Conservation (phyloP, 2,329 filamentous ascomycete species). For the Diplocarpon rosae region DNA sequence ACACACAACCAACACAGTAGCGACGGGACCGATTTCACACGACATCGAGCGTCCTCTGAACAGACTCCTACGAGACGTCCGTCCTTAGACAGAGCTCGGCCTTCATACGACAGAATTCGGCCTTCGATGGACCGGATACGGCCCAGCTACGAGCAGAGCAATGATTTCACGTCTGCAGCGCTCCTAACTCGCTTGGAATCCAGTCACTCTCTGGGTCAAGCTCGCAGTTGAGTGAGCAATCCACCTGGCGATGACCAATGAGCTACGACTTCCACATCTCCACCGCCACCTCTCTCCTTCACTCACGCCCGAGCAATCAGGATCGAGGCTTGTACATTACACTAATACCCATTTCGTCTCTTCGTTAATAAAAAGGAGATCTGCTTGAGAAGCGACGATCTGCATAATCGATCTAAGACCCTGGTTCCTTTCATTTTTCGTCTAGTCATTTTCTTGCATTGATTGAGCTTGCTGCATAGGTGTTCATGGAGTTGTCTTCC, state of each 20-base stretch:
- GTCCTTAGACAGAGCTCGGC: conserved; percentile 51
- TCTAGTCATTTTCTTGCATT: conserved; percentile 7
- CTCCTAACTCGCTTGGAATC: conserved; percentile 78
- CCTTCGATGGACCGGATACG: conserved; percentile 79
- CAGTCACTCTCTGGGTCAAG: conserved; percentile 33
- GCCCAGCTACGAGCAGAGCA: conserved; percentile 75
- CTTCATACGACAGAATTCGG: conserved; percentile 80
- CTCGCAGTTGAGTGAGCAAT: conserved; percentile 18
- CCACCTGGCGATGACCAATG: conserved; percentile 13
- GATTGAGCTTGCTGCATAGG: conserved; percentile 16
- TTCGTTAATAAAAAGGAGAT: conserved; percentile 28
- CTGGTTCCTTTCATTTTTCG: conserved; percentile 16
- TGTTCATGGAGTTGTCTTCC: conserved; percentile 19
- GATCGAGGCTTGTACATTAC: conserved; percentile 23
- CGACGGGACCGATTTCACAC: conserved; percentile 84
- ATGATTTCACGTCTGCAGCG: conserved; percentile 84
- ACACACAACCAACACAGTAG: conserved; percentile 80
- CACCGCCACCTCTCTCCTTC: conserved; percentile 2
- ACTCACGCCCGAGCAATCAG: conserved; percentile 1
- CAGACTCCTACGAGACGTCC: conserved; percentile 27
- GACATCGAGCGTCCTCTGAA: conserved; percentile 51
- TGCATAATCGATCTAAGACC: conserved; percentile 40
- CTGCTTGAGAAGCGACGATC: conserved; percentile 33
- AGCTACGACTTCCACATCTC: conserved; percentile 6
- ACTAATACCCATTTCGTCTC: conserved; percentile 28